Evolutionary conservation across 2,329 filamentous ascomycete species (phyloP), one percentile per base, ranked within the genome.

Genomic region (Exophiala bonariae): DNA sequence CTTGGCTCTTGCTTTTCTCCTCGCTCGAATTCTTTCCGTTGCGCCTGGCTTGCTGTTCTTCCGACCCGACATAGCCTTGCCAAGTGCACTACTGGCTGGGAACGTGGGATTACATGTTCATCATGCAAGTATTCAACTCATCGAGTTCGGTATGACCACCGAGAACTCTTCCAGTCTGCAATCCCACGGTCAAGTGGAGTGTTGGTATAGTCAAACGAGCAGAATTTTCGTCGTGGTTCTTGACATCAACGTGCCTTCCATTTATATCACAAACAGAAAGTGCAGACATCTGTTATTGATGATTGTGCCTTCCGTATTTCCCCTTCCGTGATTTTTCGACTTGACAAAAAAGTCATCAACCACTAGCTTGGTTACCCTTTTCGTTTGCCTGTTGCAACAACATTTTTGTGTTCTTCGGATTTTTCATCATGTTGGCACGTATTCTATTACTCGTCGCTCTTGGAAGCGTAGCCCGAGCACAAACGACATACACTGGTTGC

Each of bases 401-500:
- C 6, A 11, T 26, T 11, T 26, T 26, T 26, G 6, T 11, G 6
- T 11, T 5, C 17, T 34, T 34, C n/a, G 8, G 5, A 13, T 30
- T 46, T 35, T 31, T 9, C 17, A 50, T 28, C 4, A 45, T 50
- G 47, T 34, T 45, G 37, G 22, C 44, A 10, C 31, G 16, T 16
- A 34, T 40, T 23, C 14, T 50, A 11, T 41, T 45, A 9, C 16
- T 37, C 13, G 23, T 45, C 22, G 4, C 23, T 9, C 17, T 46
- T 5, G 38, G 23, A 13, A 20, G 14, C 23, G 20, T 33, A n/a
- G 34, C 30, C 22, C 14, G 9, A 4, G 48, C 39, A 8, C 49
- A 52, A 34, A 49, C 41, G 17, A 63, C 55, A 16, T 52, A 61
- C 19, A 59, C 59, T 2, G 63, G 59, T 33, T 68, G 65, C 40